A percentile compares a stretch with the other conserved stretches of the same genome.
phyloP scores from a whole-genome alignment of 768 basidiomycete species.

The Tephrocybe sp. region DNA sequence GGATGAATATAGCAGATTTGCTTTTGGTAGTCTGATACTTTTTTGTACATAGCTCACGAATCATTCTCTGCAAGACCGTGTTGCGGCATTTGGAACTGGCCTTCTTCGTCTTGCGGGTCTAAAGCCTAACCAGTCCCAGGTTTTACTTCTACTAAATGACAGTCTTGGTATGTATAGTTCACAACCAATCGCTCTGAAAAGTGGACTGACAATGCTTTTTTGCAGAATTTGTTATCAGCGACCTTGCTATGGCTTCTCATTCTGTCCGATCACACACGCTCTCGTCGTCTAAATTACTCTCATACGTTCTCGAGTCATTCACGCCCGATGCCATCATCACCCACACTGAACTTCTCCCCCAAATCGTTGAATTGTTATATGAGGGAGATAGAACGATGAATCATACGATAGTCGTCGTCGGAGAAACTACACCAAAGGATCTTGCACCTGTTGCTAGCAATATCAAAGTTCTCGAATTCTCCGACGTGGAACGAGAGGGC shows the following conservation, averaged over 20 bases:
- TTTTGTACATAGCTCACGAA: conserved; percentile 64
- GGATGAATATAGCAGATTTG: conserved; percentile 14
- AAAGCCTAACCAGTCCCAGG: conserved; percentile 58
- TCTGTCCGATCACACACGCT: conserved; percentile 69
- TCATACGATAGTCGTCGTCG: conserved; percentile 69
- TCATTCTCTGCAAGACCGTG: conserved; percentile 61
- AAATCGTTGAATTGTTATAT: conserved; percentile 70
- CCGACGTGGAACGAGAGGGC: conserved; percentile 70
- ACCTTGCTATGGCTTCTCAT: conserved; percentile 72
- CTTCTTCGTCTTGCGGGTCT: conserved; percentile 56
- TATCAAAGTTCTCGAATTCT: conserved; percentile 60
- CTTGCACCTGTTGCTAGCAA: conserved; percentile 47
- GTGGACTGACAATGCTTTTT: not conserved
- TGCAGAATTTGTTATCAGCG: conserved; percentile 74
- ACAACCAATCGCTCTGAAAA: too few relatives aligned
- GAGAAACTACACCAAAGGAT: conserved; percentile 49
- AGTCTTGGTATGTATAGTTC: conserved; percentile 49
- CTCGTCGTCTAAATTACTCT: conserved; percentile 56
- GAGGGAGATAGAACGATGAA: conserved; percentile 47
- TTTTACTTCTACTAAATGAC: conserved; percentile 78
- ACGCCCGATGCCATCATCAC: conserved; percentile 75
- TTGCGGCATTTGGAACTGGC: conserved; percentile 72
- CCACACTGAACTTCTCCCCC: conserved; percentile 60
- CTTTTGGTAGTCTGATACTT: conserved; percentile 3
- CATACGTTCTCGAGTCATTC: conserved; percentile 60